phyloP scores from a whole-genome alignment of 305 asterid species.

The Fraxinus dipetala region DNA sequence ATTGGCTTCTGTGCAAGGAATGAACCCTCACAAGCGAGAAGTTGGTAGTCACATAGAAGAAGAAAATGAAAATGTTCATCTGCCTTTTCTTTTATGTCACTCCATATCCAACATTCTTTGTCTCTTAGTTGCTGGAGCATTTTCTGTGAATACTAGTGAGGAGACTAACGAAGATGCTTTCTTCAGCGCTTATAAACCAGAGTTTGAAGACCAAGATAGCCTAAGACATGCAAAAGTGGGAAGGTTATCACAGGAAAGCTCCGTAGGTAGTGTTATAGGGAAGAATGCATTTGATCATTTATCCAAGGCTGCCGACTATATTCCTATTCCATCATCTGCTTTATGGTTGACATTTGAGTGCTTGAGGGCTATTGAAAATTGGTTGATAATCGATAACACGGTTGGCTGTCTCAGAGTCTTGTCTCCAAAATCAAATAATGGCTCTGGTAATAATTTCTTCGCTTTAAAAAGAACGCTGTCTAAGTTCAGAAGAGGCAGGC shows the following conservation, averaged over 20 bases:
- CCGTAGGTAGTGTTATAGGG: conserved; percentile 58
- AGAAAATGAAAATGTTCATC: conserved; percentile 67
- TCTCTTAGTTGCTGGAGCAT: conserved; percentile 84
- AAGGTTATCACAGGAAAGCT: conserved; percentile 84
- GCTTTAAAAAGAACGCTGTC: conserved; percentile 64
- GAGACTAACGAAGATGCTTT: conserved; percentile 46
- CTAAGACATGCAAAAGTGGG: conserved; percentile 92
- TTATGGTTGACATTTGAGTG: conserved; percentile 80
- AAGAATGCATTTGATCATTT: conserved; percentile 49
- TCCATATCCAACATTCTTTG: conserved; percentile 68
- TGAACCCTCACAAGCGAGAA: conserved; percentile 87
- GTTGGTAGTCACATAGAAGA: conserved; percentile 79
- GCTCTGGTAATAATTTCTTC: conserved; percentile 57
- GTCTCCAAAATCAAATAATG: conserved; percentile 46
- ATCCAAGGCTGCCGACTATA: conserved; percentile 42
- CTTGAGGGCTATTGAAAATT: conserved; percentile 79
- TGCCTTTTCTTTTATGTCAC: conserved; percentile 74
- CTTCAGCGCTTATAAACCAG: conserved; percentile 36
- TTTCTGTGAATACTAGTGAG: conserved; percentile 38
- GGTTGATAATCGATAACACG: conserved; percentile 71
- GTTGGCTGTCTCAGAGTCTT: conserved; percentile 54
- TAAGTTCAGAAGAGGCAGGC: conserved; percentile 60
- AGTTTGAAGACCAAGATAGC: conserved; percentile 69
- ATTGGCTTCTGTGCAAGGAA: conserved; percentile 90
- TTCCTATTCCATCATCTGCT: conserved; percentile 63